Base-by-base conservation (phyloP, 345 rosid genomes). In the Gossypium rotundifolium region DNA sequence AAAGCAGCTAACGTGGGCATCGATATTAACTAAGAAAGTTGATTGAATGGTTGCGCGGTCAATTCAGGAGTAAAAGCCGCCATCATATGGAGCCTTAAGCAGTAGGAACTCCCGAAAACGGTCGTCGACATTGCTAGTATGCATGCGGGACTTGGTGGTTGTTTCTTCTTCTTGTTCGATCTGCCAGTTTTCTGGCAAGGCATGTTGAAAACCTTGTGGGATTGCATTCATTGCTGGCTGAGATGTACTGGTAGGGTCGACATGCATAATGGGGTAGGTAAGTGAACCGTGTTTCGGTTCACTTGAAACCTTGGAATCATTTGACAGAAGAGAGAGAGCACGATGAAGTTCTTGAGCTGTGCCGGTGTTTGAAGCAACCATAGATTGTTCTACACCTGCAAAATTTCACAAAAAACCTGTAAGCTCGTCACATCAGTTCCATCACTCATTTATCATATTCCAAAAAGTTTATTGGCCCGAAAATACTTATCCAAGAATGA, bases 321-420 rank as follows among this genome's bases (percentile, higher is more conserved):
- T 87, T 94, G 98, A 94, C 98, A 94, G 97, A 94, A 94, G 97
- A 94, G 98, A 94, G 98, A 92, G 98, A 94, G 97, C 98, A 92
- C 93, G 86, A 65, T 88, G 92, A 81, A 86, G 72, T 71, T 89
- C 91, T 79, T 83, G 92, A 38, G 92, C 65, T n/a, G 79, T 76
- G 74, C 83, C 91, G 84, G 79, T 78, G 54, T 79, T 83, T 74
- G 86, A 76, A 49, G 97, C 83, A 76, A 87, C 73, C 55, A 81
- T 71, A n/a, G 90, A 77, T 79, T 84, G 88, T 77, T 84, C 92
- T 17, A 81, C 60, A 79, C 86, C 97, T 94, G 84, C 74, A 77
- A 75, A 64, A 59, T 75, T 77, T 29, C 54, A 54, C 23, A 13
- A 33, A 13, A 29, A 53, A 13, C 29, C 42, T 20, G 53, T 75